Conservation (phyloP, 129 eudicot genomes). For the Pulicaria dysenterica region DNA sequence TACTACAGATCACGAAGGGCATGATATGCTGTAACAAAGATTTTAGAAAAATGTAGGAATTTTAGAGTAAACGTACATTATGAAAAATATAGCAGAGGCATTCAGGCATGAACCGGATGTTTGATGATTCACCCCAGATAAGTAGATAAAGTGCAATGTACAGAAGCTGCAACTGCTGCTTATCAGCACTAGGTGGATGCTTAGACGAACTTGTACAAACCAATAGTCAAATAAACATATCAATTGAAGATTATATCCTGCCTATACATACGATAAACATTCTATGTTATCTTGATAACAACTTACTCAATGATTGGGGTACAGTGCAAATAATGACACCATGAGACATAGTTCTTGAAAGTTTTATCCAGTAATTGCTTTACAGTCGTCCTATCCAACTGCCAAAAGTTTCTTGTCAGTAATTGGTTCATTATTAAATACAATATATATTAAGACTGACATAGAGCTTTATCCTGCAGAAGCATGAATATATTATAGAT, state of each 20-base stretch:
- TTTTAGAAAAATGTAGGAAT: neutral
- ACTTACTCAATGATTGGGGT: conserved; percentile 66
- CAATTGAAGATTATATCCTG: conserved; percentile 6
- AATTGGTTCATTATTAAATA: neutral
- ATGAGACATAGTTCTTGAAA: conserved; percentile 80
- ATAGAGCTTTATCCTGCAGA: conserved; percentile 4
- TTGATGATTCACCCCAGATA: conserved; percentile 99
- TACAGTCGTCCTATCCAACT: conserved; percentile 68
- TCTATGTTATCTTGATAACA: conserved; percentile 9
- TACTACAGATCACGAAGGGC: too few relatives aligned
- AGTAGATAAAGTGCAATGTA: conserved; percentile 96
- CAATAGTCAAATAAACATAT: neutral
- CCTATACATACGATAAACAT: conserved; percentile 8
- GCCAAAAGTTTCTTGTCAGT: conserved; percentile 36
- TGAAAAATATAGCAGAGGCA: conserved; percentile 98
- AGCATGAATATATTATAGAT: conserved; percentile 10
- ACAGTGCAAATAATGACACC: conserved; percentile 90
- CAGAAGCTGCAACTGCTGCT: conserved; percentile 80
- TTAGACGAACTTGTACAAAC: conserved; percentile 39
- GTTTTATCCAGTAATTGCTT: conserved; percentile 63
- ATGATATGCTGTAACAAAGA: neutral
- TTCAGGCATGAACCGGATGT: conserved; percentile 97
- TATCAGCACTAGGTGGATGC: conserved; percentile 54
- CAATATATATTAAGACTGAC: neutral
- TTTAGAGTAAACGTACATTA: conserved; percentile 54